Evolutionary conservation across 495 filamentous ascomycete genomes (phyloP), one percentile per base, ranked within the genome.

Genomic region (Neurospora sp.): DNA sequence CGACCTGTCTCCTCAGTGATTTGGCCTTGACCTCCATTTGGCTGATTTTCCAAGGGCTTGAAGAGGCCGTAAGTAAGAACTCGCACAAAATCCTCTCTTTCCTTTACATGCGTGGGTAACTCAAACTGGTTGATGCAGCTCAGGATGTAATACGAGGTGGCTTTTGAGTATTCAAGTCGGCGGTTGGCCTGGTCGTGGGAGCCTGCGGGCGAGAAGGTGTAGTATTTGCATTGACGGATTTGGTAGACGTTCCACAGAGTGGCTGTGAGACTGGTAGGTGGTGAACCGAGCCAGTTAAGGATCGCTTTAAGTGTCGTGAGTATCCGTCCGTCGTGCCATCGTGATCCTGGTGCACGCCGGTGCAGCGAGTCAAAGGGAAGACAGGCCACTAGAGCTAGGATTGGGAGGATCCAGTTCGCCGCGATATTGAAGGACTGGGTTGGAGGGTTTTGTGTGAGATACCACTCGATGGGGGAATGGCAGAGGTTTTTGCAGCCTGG

Each of bases 231-330:
- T 45, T 44, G 35, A 12, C 72, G 61, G 53, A 77, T 75, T 69
- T 77, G 76, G 72, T 77, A 71, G 68, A 77, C 75, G 69, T 77
- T 77, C 74, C 72, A 74, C 1, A 77, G 44, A 1, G 72, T 77
- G 16, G 74, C 72, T 22, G 76, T 75, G 10, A 77, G 72, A 12
- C 72, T 74, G 3, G 76, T 75, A 41, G 70, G 70, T 14, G 76
- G 76, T 10, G 74, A 75, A 27, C 76, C 76, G 27, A 77, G 68
- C 76, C 76, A 77, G 70, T 74, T 75, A 41, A 69, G 37, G 16
- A 77, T 53, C 12, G 70, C 40, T 18, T 68, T 40, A 12, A 74
- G 37, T 3, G 74, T 75, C 37, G 41, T 68, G 20, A 31, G 16
- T 20, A 72, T 9, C 0, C 72, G 69, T 18, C 70, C 69, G 38